A percentile compares a stretch with the other conserved stretches of the same genome.
Conservation (phyloP, 768 basidiomycete genomes). For the Tulasnella sp. region DNA sequence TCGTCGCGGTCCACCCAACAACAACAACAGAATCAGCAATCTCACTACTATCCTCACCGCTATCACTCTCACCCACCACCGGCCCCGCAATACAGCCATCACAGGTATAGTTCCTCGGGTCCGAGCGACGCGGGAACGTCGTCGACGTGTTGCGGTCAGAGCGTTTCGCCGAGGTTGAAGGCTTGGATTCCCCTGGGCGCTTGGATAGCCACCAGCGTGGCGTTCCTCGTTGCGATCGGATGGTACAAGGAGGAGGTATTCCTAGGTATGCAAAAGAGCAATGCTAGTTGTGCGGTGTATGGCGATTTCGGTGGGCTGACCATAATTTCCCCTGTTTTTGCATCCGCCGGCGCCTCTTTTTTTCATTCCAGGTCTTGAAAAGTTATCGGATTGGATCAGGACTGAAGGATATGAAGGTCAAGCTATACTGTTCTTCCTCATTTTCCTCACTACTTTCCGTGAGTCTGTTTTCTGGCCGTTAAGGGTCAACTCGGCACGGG, state of each 20-base stretch:
- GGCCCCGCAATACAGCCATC: neutral
- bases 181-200: conserved; percentile 74
- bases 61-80: conserved; percentile 15
- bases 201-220: conserved; percentile 72
- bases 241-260: conserved; percentile 83
- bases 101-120: neutral
- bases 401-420: conserved; percentile 69
- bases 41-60: conserved; percentile 13
- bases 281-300: conserved; percentile 21
- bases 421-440: conserved; percentile 71
- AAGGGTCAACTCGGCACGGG: neutral
- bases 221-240: conserved; percentile 74
- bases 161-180: conserved; percentile 42
- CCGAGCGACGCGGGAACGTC: conserved; percentile 1
- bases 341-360: neutral
- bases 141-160: conserved; percentile 13
- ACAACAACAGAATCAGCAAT: too few relatives aligned
- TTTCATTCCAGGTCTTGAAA: conserved; percentile 61
- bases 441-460: conserved; percentile 87
- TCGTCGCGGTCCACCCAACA: neutral
- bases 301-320: conserved; percentile 17
- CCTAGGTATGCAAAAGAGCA: conserved; percentile 51
- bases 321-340: neutral
- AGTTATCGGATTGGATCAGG: conserved; percentile 72
- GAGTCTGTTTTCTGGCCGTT: conserved; percentile 36